Evolutionary conservation across 257 asterid species (phyloP).

Genomic region (Solanum chiquidenum): DNA sequence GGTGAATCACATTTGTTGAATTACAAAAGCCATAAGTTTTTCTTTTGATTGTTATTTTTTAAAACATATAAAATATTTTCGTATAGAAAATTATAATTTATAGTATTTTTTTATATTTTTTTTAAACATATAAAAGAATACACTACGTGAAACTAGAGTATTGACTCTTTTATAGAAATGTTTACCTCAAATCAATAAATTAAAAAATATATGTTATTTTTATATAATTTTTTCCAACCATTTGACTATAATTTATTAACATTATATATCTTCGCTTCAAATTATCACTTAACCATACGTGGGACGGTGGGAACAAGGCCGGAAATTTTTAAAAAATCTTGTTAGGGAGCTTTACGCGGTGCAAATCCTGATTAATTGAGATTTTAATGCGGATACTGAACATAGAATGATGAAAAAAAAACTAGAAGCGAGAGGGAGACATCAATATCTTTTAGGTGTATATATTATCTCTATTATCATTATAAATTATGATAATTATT

Average conservation of each 20-base stretch:
- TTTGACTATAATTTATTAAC: background rate
- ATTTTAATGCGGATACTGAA: background rate
- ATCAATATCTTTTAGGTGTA: background rate
- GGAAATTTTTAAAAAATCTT: background rate
- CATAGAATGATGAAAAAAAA: background rate
- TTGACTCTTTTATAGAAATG: background rate
- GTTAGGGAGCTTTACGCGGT: fast-evolving
- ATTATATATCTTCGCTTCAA: background rate
- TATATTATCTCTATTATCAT: background rate
- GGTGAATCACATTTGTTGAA: background rate
- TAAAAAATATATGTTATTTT: background rate
- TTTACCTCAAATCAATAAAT: background rate
- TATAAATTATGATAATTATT: background rate
- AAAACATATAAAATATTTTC: background rate
- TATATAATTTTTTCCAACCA: background rate
- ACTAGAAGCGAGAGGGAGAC: background rate
- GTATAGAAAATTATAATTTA: background rate
- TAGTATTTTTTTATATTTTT: background rate
- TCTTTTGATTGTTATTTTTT: background rate
- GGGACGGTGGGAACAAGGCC: background rate
- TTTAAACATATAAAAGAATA: background rate
- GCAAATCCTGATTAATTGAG: background rate
- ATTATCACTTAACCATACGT: background rate
- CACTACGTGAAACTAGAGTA: background rate
- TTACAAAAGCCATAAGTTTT: background rate